Evolutionary conservation across 31 red algal species (phyloP).

Genomic region (Endocladia muricata): DNA sequence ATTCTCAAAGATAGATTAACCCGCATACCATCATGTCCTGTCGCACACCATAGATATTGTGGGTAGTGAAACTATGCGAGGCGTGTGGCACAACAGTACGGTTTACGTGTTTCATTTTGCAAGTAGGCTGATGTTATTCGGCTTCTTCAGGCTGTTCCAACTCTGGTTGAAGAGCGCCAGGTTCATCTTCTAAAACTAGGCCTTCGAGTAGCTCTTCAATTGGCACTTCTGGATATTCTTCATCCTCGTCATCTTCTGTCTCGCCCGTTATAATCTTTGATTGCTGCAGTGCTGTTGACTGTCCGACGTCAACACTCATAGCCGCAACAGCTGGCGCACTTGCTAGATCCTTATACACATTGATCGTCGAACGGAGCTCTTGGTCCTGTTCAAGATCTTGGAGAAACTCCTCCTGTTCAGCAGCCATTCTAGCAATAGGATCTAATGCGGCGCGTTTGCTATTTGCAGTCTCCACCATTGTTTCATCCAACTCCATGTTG

Average conservation of each 20-base stretch:
- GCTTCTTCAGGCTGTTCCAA: not conserved
- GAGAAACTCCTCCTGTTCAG: conserved; percentile 94
- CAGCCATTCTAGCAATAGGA: conserved; percentile 72
- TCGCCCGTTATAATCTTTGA: not conserved
- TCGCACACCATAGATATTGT: too few species aligned
- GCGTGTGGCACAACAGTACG: too few species aligned
- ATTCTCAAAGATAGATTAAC: too few species aligned
- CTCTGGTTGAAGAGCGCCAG: not conserved
- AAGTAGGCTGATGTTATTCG: too few species aligned
- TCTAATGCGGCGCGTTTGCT: conserved; percentile 49
- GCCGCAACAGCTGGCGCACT: not conserved
- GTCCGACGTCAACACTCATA: conserved; percentile 49
- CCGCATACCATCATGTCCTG: too few species aligned
- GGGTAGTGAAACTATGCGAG: too few species aligned
- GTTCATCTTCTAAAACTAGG: conserved; percentile 41
- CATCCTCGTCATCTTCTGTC: conserved; percentile 53
- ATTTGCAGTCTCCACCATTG: conserved; percentile 40
- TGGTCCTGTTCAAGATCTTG: conserved; percentile 98
- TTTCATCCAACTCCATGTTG: conserved; percentile 80
- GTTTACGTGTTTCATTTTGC: too few species aligned
- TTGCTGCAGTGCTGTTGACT: not conserved
- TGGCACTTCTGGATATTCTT: conserved; percentile 73
- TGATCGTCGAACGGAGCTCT: conserved; percentile 78
- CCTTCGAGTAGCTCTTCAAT: conserved; percentile 76
- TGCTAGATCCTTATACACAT: conserved; percentile 83